Percentiles rank a stretch among this genome's conserved stretches.
Evolutionary conservation across 2,329 filamentous ascomycete genomes (phyloP).

Genomic region (Sarocladium brachiariae): DNA sequence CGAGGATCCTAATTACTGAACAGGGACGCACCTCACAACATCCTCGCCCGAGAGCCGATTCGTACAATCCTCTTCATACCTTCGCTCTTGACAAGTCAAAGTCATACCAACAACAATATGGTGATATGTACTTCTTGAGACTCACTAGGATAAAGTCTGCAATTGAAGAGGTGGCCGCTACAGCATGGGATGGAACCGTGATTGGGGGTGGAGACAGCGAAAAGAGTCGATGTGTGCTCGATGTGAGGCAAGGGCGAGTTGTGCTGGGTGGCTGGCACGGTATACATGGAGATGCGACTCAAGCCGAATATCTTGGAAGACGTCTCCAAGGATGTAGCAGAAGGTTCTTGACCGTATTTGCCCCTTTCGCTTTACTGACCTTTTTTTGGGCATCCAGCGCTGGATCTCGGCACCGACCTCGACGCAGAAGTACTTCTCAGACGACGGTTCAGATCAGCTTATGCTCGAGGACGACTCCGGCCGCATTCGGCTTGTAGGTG

Average conservation of each 20-base stretch:
- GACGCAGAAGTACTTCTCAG: conserved; percentile 67
- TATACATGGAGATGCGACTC: conserved; percentile 94
- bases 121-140: conserved; percentile 94
- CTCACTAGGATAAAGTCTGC: conserved; percentile 80
- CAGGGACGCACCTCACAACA: conserved; percentile 28
- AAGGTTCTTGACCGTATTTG: conserved; percentile 11
- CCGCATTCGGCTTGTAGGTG: conserved; percentile 71
- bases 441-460: conserved; percentile 55
- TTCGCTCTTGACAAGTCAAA: conserved; percentile 65
- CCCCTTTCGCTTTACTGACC: neutral
- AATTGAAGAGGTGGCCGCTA: conserved; percentile 66
- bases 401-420: conserved; percentile 81
- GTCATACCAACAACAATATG: conserved; percentile 91
- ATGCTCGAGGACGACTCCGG: conserved; percentile 97
- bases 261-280: conserved; percentile 90
- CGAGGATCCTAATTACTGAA: neutral
- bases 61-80: conserved; percentile 68
- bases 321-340: conserved; percentile 86
- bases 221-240: conserved; percentile 79
- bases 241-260: conserved; percentile 92
- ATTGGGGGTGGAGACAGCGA: conserved; percentile 71
- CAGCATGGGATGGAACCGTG: conserved; percentile 71
- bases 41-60: conserved; percentile 45
- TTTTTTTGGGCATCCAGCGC: conserved; percentile 44
- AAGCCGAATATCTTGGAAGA: conserved; percentile 97